Base-by-base conservation (phyloP, 176 grass and related monocot species). In the Oryza officinalis region DNA sequence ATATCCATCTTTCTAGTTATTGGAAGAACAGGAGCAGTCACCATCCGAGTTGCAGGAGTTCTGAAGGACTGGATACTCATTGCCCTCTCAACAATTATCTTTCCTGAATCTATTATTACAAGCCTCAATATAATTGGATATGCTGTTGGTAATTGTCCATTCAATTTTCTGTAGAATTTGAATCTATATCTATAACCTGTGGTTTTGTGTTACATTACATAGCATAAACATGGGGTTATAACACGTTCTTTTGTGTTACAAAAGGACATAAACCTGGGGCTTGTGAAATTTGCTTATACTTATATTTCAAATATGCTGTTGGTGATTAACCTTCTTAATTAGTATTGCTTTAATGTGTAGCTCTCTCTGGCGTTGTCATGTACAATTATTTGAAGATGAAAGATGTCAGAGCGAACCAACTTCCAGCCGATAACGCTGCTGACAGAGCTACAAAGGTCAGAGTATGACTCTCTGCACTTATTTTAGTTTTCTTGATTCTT, bases 331-430 rank as follows among this genome's bases (percentile, higher is more conserved):
- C 44, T 81, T 69, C 57, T 54, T 65, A 79, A 70, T 69, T 67
- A 65, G 20, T 84, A 83, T 49, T 31, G 17, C 65, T 84, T 77
- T 32, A 43, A 69, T 63, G 30, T 88, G 66, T 75, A 99, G 97
- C 97, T 50, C 93, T 99, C 44, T 99, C 82, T 74, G 97, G 97
- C 27, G 97, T 99, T 80, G 91, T 96, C 73, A 82, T 99, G 88
- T 99, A 99, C 87, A 99, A 99, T 81, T 99, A 99, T 86, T 91
- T 99, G 91, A 99, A 99, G 87, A 92, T 99, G 67, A 99, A 83
- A 89, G 97, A 99, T 87, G 91, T 85, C 63, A 86, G 81, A 91
- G 87, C 87, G 33, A 99, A 84, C 54, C 83, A 87, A 83, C 77
- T 94, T 78, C 93, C 91, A 71, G 49, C 75, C 38, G 93, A 99